Evolutionary conservation across 2,329 filamentous ascomycete species (phyloP).

Genomic region (Thielaviopsis punctulata): DNA sequence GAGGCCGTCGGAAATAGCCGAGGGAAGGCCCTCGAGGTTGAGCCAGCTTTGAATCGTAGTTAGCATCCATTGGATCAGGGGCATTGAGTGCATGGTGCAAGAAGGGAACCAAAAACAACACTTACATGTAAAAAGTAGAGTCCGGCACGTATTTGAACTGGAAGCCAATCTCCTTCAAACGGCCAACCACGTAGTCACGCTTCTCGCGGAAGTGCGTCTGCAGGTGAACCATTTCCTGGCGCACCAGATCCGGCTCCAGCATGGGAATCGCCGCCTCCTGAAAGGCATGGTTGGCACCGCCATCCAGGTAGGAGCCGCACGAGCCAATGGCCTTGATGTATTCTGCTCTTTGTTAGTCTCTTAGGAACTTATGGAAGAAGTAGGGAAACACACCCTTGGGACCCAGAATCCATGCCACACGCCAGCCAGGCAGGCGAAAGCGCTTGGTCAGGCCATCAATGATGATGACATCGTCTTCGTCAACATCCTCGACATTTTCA

Average conservation of each 20-base stretch:
- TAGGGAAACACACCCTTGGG: conserved; percentile 43
- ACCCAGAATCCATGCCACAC: conserved; percentile 88
- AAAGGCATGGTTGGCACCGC: conserved; percentile 87
- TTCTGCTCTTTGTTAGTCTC: conserved; percentile 29
- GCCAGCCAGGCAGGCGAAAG: conserved; percentile 90
- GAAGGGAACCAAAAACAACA: conserved; percentile 7
- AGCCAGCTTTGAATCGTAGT: conserved; percentile 28
- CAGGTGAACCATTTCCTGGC: conserved; percentile 72
- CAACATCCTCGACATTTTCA: conserved; percentile 76
- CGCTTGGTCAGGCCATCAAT: conserved; percentile 94
- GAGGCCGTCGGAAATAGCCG: conserved; percentile 75
- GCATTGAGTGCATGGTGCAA: not conserved
- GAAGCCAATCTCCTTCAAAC: conserved; percentile 76
- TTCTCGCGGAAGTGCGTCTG: conserved; percentile 82
- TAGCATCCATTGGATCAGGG: not conserved
- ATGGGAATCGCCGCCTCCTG: conserved; percentile 85
- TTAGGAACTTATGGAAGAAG: not conserved
- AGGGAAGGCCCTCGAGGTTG: conserved; percentile 50
- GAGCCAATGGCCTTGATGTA: conserved; percentile 88
- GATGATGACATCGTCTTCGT: conserved; percentile 80
- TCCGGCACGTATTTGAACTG: conserved; percentile 68
- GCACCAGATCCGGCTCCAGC: conserved; percentile 73
- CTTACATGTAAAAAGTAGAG: conserved; percentile 83
- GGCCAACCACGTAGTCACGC: conserved; percentile 73
- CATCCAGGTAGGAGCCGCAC: conserved; percentile 86